Evolutionary conservation across 2,329 filamentous ascomycete species (phyloP).

Genomic region (Rutstroemia sp.): DNA sequence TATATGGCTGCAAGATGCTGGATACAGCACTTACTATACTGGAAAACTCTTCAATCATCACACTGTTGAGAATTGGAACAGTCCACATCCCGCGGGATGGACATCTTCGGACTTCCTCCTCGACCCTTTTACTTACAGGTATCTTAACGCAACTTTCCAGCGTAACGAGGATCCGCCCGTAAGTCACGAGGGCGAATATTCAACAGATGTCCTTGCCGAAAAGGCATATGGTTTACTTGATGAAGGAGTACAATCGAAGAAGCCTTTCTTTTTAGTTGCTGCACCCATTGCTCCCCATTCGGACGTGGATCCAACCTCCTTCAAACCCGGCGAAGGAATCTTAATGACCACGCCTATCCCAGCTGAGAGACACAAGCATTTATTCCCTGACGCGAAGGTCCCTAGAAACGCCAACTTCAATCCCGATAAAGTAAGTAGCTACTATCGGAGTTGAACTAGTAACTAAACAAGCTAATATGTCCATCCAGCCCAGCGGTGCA

Average conservation of each 20-base stretch:
- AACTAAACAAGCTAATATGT: neutral
- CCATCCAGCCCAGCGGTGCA: slow-evolving; percentile 35
- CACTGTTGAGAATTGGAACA: slow-evolving; percentile 51
- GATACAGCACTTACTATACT: slow-evolving; percentile 65
- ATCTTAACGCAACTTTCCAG: slow-evolving; percentile 58
- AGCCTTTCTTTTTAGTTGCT: slow-evolving; percentile 61
- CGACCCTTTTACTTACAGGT: slow-evolving; percentile 61
- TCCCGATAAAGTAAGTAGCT: slow-evolving; percentile 42
- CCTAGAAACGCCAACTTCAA: slow-evolving; percentile 62
- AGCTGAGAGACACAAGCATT: slow-evolving; percentile 50
- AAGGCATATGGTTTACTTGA: slow-evolving; percentile 55
- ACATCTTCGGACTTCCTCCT: slow-evolving; percentile 50
- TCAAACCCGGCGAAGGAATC: slow-evolving; percentile 4
- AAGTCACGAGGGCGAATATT: slow-evolving; percentile 41
- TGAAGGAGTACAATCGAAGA: slow-evolving; percentile 44
- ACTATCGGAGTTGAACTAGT: neutral
- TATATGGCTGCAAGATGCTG: slow-evolving; percentile 60
- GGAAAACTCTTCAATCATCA: slow-evolving; percentile 67
- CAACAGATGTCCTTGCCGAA: slow-evolving; percentile 49
- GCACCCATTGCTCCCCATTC: slow-evolving; percentile 62
- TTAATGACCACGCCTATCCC: slow-evolving; percentile 46
- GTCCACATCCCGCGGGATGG: slow-evolving; percentile 52
- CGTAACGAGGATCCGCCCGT: slow-evolving; percentile 49
- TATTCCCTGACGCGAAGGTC: slow-evolving; percentile 52
- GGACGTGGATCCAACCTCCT: slow-evolving; percentile 31